phyloP scores from a whole-genome alignment of 495 filamentous ascomycete genomes.

The Penicillium odoratum region DNA sequence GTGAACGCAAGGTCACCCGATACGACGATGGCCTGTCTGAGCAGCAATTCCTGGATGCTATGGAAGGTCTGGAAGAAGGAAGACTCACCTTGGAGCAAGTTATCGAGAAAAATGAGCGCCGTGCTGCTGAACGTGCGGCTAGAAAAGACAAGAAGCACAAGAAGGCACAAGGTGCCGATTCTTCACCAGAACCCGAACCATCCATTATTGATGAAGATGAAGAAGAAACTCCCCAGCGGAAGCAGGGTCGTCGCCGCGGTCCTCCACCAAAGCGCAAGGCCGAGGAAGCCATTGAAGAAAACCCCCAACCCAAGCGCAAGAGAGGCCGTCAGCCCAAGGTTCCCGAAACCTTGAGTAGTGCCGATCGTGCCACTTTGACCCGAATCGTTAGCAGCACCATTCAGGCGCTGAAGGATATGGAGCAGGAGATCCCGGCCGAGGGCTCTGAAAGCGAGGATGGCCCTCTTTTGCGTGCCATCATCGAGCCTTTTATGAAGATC shows the following conservation, averaged over 20 bases:
- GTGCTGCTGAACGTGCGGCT: constrained; percentile 72
- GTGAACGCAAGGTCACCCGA: constrained; percentile 88
- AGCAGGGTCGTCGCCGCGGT: constrained; percentile 73
- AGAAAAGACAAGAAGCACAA: constrained; percentile 66
- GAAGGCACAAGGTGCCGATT: constrained; percentile 52
- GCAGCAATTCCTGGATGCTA: constrained; percentile 91
- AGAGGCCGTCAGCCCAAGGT: constrained; percentile 71
- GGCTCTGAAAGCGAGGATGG: constrained; percentile 59
- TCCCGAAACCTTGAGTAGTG: constrained; percentile 50
- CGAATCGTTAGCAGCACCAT: constrained; percentile 72
- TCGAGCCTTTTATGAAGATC: constrained; percentile 90
- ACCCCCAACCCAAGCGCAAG: constrained; percentile 78
- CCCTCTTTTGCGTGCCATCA: constrained; percentile 68
- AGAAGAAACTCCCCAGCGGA: constrained; percentile 67
- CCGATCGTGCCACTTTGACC: constrained; percentile 62
- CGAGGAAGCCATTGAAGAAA: constrained; percentile 74
- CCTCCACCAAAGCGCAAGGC: constrained; percentile 81
- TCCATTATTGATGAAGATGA: constrained; percentile 74
- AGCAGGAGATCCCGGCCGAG: constrained; percentile 60
- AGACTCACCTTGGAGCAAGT: constrained; percentile 75
- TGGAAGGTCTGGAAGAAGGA: constrained; percentile 88
- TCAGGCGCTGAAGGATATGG: constrained; percentile 76
- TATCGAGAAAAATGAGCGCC: constrained; percentile 83
- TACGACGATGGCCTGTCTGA: constrained; percentile 98
- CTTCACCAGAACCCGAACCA: constrained; percentile 60